Conservation (phyloP, 495 filamentous ascomycete genomes). For the Chaetomium cochliodes region DNA sequence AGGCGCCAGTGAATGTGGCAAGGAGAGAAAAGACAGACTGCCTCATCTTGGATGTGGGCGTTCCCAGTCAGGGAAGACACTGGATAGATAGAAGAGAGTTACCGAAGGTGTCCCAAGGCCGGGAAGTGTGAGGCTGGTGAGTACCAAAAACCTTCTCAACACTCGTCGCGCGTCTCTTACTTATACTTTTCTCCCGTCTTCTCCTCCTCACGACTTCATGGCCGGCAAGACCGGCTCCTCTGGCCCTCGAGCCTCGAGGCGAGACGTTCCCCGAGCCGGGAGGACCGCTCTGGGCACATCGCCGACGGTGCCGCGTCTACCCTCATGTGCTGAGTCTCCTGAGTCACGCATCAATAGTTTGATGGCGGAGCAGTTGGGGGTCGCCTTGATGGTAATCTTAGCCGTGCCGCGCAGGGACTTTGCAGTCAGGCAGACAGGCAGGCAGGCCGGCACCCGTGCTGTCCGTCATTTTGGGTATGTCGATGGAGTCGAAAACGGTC, state of each 20-base stretch:
- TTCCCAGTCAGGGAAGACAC: not conserved
- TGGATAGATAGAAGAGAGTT: not conserved
- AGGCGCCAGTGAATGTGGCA: not conserved
- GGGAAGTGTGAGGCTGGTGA: not conserved
- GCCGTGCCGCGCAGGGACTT: not conserved
- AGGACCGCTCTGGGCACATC: not conserved
- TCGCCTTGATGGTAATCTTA: not conserved
- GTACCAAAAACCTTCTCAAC: not conserved
- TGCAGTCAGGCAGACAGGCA: not conserved
- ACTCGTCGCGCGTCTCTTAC: not conserved
- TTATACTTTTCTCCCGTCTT: not conserved
- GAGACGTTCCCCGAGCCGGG: not conserved
- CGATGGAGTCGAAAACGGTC: not conserved
- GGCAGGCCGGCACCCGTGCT: too few species aligned
- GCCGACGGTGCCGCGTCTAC: not conserved
- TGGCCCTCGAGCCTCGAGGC: not conserved
- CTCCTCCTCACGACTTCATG: not conserved
- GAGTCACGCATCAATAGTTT: not conserved
- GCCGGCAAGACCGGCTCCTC: not conserved
- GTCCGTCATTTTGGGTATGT: not conserved
- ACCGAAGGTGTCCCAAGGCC: not conserved
- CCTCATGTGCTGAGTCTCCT: not conserved
- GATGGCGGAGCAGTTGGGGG: slow-evolving; percentile 3
- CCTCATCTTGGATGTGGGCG: not conserved
- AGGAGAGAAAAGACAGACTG: not conserved